Conservation (phyloP, 2,329 filamentous ascomycete genomes). For the Pyrenophora seminiperda region DNA sequence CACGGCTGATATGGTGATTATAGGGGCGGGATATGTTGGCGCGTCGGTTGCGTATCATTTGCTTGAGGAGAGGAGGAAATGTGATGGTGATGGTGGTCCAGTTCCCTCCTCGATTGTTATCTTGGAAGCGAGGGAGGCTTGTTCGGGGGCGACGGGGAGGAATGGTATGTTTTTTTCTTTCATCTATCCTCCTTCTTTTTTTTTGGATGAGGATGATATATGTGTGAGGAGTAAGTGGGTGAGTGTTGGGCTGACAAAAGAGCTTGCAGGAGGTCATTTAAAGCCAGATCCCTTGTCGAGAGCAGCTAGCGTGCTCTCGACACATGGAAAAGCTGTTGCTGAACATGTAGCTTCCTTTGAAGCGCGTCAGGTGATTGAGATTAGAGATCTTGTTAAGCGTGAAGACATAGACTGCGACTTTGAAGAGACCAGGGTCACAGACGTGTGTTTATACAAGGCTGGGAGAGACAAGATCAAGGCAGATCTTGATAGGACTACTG, state of each 20-base stretch:
- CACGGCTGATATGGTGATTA: slow-evolving; percentile 13
- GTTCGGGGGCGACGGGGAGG: slow-evolving; percentile 60
- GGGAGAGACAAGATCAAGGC: slow-evolving; percentile 13
- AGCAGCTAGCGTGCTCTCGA: slow-evolving; percentile 14
- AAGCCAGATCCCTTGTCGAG: slow-evolving; percentile 47
- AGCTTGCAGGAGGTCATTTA: slow-evolving; percentile 12
- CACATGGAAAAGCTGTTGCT: slow-evolving; percentile 16
- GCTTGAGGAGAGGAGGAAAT: slow-evolving; percentile 7
- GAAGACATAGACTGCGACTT: slow-evolving; percentile 18
- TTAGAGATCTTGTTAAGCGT: slow-evolving; percentile 15
- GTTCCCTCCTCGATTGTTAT: slow-evolving; percentile 22
- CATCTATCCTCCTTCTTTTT: no score
- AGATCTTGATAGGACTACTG: slow-evolving; percentile 2
- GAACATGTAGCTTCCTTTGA: slow-evolving; percentile 21
- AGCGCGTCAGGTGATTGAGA: slow-evolving; percentile 12
- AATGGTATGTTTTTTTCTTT: slow-evolving; percentile 51
- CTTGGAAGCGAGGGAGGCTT: slow-evolving; percentile 58
- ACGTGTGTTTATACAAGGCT: slow-evolving; percentile 10
- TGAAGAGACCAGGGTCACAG: slow-evolving; percentile 18
- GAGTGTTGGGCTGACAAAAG: neutral
- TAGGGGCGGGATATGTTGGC: slow-evolving; percentile 21
- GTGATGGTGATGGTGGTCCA: neutral
- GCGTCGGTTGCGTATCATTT: slow-evolving; percentile 20
- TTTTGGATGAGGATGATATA: no score
- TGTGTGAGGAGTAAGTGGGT: no score